phyloP scores from a whole-genome alignment of 805 yeast genomes.

The Phaffomyces thermotolerans region DNA sequence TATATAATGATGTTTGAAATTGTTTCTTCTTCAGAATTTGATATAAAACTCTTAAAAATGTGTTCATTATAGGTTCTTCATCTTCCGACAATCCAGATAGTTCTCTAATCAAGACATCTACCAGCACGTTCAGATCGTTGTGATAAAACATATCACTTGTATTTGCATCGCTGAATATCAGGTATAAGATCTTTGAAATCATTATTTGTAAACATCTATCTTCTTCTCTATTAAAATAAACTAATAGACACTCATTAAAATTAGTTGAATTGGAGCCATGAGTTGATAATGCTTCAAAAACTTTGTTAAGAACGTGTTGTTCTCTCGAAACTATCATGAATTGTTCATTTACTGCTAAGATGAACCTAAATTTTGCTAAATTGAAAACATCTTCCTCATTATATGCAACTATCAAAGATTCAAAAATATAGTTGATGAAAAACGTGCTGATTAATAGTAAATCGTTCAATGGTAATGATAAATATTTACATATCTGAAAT shows the following conservation, averaged over 20 bases:
- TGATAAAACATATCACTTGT: constrained; percentile 68
- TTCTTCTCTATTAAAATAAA: constrained; percentile 70
- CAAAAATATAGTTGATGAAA: constrained; percentile 42
- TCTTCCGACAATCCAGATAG: constrained; percentile 59
- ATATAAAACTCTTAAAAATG: constrained; percentile 65
- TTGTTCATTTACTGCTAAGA: constrained; percentile 80
- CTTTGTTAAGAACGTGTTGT: constrained; percentile 34
- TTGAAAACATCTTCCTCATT: constrained; percentile 51
- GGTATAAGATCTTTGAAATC: constrained; percentile 69
- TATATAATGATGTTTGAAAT: constrained; percentile 48
- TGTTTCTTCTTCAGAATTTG: constrained; percentile 67
- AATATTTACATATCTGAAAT: constrained; percentile 47
- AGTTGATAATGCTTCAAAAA: constrained; percentile 44
- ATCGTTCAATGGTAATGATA: constrained; percentile 37
- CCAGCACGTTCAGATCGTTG: constrained; percentile 77
- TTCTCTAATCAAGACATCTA: constrained; percentile 78
- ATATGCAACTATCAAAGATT: constrained; percentile 36
- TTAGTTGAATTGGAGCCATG: constrained; percentile 28
- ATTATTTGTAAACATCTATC: constrained; percentile 69
- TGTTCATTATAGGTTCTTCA: constrained; percentile 52
- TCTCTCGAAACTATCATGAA: constrained; percentile 54
- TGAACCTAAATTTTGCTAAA: constrained; percentile 59
- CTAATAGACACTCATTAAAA: constrained; percentile 62
- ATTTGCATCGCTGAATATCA: constrained; percentile 53
- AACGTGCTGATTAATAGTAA: constrained; percentile 34